Evolutionary conservation across 768 basidiomycete genomes (phyloP).

Genomic region (Austroboletus festivus): DNA sequence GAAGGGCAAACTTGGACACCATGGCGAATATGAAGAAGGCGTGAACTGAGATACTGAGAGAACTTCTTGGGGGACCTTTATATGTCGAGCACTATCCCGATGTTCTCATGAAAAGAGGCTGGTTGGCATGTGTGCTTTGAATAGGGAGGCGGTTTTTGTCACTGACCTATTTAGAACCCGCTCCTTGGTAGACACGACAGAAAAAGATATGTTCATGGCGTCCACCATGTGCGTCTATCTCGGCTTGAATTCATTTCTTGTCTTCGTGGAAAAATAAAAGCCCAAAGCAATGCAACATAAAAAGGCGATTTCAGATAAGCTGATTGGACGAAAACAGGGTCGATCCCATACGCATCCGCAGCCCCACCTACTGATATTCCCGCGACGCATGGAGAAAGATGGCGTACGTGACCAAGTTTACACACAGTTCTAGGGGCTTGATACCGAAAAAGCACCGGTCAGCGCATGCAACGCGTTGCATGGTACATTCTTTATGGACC

Average conservation of each 20-base stretch:
- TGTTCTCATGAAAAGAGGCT: conserved; percentile 3
- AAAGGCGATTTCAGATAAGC: neutral
- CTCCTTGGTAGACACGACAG: neutral
- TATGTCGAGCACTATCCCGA: neutral
- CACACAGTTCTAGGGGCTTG: neutral
- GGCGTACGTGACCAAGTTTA: neutral
- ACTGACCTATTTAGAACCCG: neutral
- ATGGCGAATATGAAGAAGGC: neutral
- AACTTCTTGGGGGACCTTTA: neutral
- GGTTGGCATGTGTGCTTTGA: no score
- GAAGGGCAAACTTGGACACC: conserved; percentile 6
- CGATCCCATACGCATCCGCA: conserved; percentile 8
- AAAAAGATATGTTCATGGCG: neutral
- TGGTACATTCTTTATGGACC: no score
- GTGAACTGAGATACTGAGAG: neutral
- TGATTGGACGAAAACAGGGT: neutral
- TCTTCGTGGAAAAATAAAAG: neutral
- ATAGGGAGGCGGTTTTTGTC: neutral
- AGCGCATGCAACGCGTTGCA: neutral
- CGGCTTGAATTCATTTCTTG: neutral
- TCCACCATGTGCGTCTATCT: neutral
- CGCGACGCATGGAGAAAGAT: neutral
- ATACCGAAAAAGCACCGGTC: neutral
- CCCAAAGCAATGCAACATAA: neutral
- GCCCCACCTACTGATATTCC: neutral